A percentile compares a stretch with the other conserved stretches of the same genome.
Conservation (phyloP, 768 basidiomycete genomes). For the Calvatia gigantea region DNA sequence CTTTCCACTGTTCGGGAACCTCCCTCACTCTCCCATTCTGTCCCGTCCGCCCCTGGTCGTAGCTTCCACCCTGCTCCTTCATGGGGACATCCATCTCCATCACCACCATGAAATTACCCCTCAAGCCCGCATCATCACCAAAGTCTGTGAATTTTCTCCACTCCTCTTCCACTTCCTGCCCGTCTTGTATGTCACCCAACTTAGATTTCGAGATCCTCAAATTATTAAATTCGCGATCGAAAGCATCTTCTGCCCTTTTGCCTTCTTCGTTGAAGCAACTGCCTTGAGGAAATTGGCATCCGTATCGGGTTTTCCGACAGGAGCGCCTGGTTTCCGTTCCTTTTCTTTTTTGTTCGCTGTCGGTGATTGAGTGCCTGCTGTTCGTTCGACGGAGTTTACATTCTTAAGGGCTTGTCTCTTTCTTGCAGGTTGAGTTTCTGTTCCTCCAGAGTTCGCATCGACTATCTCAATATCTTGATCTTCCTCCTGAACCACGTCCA, state of each 20-base stretch:
- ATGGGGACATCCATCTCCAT: conserved; percentile 58
- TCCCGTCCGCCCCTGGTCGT: background rate
- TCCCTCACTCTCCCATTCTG: conserved; percentile 14
- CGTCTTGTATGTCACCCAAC: conserved; percentile 23
- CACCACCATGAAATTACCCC: conserved; percentile 81
- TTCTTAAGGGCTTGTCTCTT: conserved; percentile 45
- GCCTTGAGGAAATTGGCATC: conserved; percentile 70
- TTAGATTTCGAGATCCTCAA: conserved; percentile 69
- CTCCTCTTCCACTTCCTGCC: conserved; percentile 43
- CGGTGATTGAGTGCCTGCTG: background rate
- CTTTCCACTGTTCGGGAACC: conserved; percentile 38
- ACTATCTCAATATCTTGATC: conserved; percentile 39
- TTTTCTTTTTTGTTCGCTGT: conserved; percentile 13
- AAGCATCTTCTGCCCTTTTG: conserved; percentile 63
- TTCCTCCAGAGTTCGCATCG: conserved; percentile 20
- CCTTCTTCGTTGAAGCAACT: conserved; percentile 66
- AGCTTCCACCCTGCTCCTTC: conserved; percentile 21
- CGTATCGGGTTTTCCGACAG: conserved; percentile 54
- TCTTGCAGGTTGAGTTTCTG: conserved; percentile 18
- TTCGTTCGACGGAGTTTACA: conserved; percentile 29
- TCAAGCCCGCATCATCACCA: conserved; percentile 53
- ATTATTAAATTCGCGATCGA: conserved; percentile 79
- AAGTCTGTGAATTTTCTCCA: conserved; percentile 66
- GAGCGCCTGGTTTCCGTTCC: conserved; percentile 25
- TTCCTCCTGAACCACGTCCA: conserved; percentile 28